A percentile compares a stretch with the other conserved stretches of the same genome.
Conservation (phyloP, 2,329 filamentous ascomycete species). For the Pyrenophora seminiperda region DNA sequence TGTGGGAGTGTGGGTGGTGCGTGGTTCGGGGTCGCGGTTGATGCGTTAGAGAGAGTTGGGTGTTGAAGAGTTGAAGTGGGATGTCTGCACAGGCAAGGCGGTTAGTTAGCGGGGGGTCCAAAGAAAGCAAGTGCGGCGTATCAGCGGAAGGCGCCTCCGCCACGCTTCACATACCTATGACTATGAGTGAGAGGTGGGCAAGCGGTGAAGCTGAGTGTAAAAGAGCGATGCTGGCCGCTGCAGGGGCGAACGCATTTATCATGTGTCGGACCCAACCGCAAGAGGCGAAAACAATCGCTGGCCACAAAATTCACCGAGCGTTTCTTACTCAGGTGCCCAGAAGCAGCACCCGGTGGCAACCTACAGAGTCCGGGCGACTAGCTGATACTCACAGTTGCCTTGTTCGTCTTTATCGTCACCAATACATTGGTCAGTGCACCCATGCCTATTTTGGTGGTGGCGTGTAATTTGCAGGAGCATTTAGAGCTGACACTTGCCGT, state of each 20-base stretch:
- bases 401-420: slow-evolving; percentile 18
- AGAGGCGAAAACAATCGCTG: slow-evolving; percentile 22
- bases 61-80: slow-evolving; percentile 45
- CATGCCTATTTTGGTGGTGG: slow-evolving; percentile 12
- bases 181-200: slow-evolving; percentile 9
- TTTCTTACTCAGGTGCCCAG: slow-evolving; percentile 19
- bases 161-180: slow-evolving; percentile 29
- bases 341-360: slow-evolving; percentile 37
- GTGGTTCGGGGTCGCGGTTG: slow-evolving; percentile 15
- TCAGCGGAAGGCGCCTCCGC: slow-evolving; percentile 40
- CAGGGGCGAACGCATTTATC: slow-evolving; percentile 31
- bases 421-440: slow-evolving; percentile 21
- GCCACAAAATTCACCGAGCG: slow-evolving; percentile 40
- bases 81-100: slow-evolving; percentile 35
- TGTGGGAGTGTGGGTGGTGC: slow-evolving; percentile 19
- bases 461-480: slow-evolving; percentile 18
- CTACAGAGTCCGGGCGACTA: slow-evolving; percentile 34
- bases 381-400: slow-evolving; percentile 29
- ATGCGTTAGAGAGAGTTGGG: slow-evolving; percentile 33
- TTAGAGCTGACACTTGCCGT: slow-evolving; percentile 25
- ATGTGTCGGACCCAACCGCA: slow-evolving; percentile 26
- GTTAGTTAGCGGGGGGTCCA: slow-evolving; percentile 39
- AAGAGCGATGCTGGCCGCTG: slow-evolving; percentile 14
- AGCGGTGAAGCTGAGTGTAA: slow-evolving; percentile 9
- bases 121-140: slow-evolving; percentile 43